These are phyloP conservation scores for Arthrinium puccinioides DNA, from an alignment of 2,329 filamentous ascomycete genomes.

Conservation along the genomic window DNA sequence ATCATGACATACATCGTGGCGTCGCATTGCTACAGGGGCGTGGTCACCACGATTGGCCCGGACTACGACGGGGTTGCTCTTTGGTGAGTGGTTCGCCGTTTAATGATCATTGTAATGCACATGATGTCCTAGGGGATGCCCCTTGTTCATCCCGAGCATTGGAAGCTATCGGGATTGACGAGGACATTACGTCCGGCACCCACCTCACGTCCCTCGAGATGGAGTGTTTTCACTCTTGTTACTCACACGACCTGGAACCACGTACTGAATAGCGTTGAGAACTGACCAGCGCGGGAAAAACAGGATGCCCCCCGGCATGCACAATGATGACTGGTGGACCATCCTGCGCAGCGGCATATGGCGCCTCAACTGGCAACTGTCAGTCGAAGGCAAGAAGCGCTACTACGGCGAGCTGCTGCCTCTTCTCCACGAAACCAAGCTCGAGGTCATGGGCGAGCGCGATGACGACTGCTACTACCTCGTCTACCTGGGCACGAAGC, in stretches of 20 bases:
- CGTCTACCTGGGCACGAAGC: conserved; percentile 74
- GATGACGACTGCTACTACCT: conserved; percentile 71
- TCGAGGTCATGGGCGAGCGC: conserved; percentile 57
- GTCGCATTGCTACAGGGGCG: conserved; percentile 65
- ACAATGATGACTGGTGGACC: conserved; percentile 64
- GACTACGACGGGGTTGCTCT: conserved; percentile 73
- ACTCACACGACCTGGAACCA: background rate
- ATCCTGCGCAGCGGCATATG: conserved; percentile 69
- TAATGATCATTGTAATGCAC: background rate
- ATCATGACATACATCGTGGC: conserved; percentile 74
- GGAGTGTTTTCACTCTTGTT: no score
- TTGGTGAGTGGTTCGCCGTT: conserved; percentile 49
- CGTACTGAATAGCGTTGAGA: background rate
- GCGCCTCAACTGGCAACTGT: conserved; percentile 69
- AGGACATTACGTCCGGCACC: background rate
- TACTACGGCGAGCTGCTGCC: conserved; percentile 75
- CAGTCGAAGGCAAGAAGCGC: conserved; percentile 61
- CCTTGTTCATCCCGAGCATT: no score
- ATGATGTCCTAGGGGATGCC: no score
- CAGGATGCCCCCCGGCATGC: conserved; percentile 67
- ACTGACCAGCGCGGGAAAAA: conserved; percentile 3
- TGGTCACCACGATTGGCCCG: conserved; percentile 67
- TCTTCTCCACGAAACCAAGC: conserved; percentile 66
- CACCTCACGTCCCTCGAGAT: background rate
- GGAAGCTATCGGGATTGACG: background rate